Conservation (phyloP, 2,329 filamentous ascomycete species). For the Aspergillus melleus region DNA sequence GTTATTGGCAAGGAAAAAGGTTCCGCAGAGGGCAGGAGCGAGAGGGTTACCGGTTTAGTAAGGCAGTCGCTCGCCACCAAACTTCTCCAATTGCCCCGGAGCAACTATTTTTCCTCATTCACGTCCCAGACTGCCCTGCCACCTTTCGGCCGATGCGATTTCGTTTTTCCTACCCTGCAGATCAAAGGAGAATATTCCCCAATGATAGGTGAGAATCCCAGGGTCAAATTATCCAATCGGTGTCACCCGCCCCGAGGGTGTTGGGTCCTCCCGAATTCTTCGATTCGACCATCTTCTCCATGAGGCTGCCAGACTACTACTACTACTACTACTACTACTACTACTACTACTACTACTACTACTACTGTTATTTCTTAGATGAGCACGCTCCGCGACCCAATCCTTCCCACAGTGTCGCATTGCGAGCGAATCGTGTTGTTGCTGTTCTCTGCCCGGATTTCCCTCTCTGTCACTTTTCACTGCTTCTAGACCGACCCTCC, state of each 20-base stretch:
- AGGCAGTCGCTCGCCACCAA: no score
- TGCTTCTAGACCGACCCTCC: not conserved
- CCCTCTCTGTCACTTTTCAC: not conserved
- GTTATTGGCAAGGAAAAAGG: not conserved
- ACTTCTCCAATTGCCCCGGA: not conserved
- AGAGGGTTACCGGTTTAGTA: no score
- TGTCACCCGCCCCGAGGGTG: no score
- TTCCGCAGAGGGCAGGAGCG: not conserved
- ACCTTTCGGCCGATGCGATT: no score
- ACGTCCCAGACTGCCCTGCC: no score
- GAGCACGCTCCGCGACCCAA: not conserved
- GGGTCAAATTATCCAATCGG: no score
- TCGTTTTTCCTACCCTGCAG: no score
- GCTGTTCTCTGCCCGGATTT: not conserved
- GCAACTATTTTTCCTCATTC: not conserved
- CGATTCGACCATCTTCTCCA: not conserved
- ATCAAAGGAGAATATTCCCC: no score
- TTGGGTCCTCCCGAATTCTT: no score
- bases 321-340: no score
- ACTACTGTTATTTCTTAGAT: not conserved
- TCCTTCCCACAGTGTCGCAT: not conserved
- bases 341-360: no score
- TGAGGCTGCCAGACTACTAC: not conserved
- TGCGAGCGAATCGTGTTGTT: not conserved
- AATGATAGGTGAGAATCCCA: no score